Evolutionary conservation across 2,329 filamentous ascomycete genomes (phyloP), one percentile per base, ranked within the genome.

Genomic region (Trichoderma simmonsii): DNA sequence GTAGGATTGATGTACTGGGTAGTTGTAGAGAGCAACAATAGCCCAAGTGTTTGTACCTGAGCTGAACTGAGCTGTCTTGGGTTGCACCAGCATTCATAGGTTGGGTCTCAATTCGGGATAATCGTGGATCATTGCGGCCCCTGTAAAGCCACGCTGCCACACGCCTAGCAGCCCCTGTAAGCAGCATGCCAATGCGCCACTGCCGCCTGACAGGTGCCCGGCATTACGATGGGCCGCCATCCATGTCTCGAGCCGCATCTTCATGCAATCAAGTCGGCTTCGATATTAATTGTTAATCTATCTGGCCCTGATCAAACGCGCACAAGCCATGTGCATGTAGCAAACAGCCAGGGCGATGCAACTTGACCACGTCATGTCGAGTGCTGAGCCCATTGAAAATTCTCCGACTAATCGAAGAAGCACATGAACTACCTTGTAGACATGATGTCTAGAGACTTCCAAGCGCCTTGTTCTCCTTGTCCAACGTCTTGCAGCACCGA

Each of bases 131-230:
- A 21, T 59, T 54, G 21, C 39, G 6, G 57, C 66, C 56, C 66
- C 57, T 62, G 39, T 62, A 70, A 60, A 62, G 66, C 66, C 66
- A 70, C 57, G 15, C 12, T 61, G 66, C 51, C 64, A 59, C 51
- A 57, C 64, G 18, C 64, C 64, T 12, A 30, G 34, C 9, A 18
- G 3, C 70, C 70, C 70, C 70, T 72, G 70, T 62, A 61, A 43
- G 48, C 68, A 64, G 12, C 60, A 24, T 4, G 39, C 39, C 67
- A 62, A 62, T 34, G 62, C 70, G 70, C 70, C 70, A 71, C 70
- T 56, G 51, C 70, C 70, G 70, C 70, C 64, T 72, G 70, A 72
- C 70, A 72, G 70, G 24, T 72, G 48, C 69, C 57, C 59, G 66
- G 66, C 54, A 69, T 61, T 61, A 60, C 26, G 21, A 51, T 48